Evolutionary conservation across 257 asterid species (phyloP).

Genomic region (Paulownia fortunei): DNA sequence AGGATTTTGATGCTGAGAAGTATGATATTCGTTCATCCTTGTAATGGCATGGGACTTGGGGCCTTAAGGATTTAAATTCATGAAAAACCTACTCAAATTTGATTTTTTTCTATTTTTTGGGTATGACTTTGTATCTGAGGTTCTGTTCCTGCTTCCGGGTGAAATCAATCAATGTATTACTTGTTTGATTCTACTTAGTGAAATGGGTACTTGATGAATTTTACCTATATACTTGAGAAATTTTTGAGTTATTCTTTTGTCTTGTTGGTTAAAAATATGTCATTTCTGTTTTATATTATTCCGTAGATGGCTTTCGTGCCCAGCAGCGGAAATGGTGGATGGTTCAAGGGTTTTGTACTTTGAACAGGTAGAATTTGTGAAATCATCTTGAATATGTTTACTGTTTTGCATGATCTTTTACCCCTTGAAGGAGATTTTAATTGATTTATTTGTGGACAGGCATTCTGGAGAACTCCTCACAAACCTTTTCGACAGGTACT

Average conservation of each 20-base stretch:
- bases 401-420: slow-evolving; percentile 4
- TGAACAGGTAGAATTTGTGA: slow-evolving; percentile 68
- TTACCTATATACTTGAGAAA: not conserved
- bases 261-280: not conserved
- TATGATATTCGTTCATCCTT: not conserved
- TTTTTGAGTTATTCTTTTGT: not conserved
- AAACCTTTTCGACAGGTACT: slow-evolving; percentile 96
- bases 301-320: slow-evolving; percentile 88
- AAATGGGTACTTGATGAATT: not conserved
- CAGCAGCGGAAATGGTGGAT: slow-evolving; percentile 97
- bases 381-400: slow-evolving; percentile 12
- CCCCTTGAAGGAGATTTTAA: slow-evolving; percentile 5
- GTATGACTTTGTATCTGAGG: slow-evolving; percentile 5
- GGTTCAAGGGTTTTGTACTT: slow-evolving; percentile 94
- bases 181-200: not conserved
- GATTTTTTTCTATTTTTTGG: not conserved
- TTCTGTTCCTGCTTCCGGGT: slow-evolving; percentile 13
- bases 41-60: slow-evolving; percentile 12
- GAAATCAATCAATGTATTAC: not conserved
- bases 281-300: slow-evolving; percentile 20
- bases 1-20: not conserved
- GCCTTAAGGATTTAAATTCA: not conserved
- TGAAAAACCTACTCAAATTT: not conserved
- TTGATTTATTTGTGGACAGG: slow-evolving; percentile 53
- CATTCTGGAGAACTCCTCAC: slow-evolving; percentile 95